Percentiles rank a stretch among this genome's conserved stretches.
phyloP scores from a whole-genome alignment of 441 rosid genomes.

The Croton setiger region DNA sequence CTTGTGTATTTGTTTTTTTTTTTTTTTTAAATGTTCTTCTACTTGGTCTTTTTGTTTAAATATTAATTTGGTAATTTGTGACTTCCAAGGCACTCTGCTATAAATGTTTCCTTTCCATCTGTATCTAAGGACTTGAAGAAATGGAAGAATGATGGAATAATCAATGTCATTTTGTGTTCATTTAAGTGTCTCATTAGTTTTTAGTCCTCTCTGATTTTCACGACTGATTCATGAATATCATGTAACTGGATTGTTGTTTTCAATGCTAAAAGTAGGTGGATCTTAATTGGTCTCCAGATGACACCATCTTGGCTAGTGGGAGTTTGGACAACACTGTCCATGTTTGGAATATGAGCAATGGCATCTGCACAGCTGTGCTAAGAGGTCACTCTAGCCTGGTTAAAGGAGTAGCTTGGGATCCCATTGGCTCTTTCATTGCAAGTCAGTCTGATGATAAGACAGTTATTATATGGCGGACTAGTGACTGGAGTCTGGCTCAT shows the following conservation, averaged over 20 bases:
- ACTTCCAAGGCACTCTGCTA: not conserved
- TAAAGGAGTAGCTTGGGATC: constrained; percentile 99
- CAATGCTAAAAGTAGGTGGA: constrained; percentile 96
- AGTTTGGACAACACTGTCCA: constrained; percentile 95
- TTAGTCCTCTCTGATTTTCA: constrained; percentile 3
- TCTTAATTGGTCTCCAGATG: constrained; percentile 99
- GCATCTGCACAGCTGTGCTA: constrained; percentile 93
- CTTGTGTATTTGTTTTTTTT: not conserved
- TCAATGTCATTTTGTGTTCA: not conserved
- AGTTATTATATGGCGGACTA: constrained; percentile 97
- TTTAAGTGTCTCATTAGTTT: not conserved
- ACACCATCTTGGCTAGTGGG: constrained; percentile 87
- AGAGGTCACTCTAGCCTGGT: constrained; percentile 96
- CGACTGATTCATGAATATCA: constrained; percentile 7
- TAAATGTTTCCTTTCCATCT: not conserved
- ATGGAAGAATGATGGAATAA: not conserved
- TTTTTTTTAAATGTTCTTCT: not conserved
- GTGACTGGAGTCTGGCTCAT: constrained; percentile 96
- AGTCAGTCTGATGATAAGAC: constrained; percentile 99
- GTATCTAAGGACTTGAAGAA: not conserved
- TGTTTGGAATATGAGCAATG: constrained; percentile 91
- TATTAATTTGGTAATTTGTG: not conserved
- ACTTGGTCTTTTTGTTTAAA: not conserved
- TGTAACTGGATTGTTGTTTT: constrained; percentile 43
- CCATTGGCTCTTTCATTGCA: constrained; percentile 93